phyloP scores from a whole-genome alignment of 352 stramenopile species.

The Phytopythium chamaehyphon region DNA sequence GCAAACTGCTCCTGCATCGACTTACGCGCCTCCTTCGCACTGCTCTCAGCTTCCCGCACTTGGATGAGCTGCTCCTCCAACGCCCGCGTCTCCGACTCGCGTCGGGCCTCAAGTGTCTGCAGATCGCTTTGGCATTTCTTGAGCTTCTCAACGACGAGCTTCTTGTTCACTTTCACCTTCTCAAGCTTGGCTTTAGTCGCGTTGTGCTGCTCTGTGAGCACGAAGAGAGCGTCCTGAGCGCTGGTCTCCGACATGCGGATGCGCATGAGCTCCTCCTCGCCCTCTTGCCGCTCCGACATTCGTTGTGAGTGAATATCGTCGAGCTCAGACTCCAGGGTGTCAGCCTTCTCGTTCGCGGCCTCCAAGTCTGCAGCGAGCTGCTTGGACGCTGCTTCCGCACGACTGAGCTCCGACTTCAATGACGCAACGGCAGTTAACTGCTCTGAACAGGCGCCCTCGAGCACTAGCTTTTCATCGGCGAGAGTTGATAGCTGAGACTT shows the following conservation, averaged over 20 bases:
- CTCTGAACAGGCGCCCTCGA: not conserved
- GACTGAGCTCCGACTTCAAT: not conserved
- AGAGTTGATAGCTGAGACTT: not conserved
- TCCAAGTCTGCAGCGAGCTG: not conserved
- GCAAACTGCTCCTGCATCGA: slow-evolving; percentile 9
- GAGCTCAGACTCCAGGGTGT: slow-evolving; percentile 11
- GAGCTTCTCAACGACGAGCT: not conserved
- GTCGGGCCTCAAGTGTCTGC: slow-evolving; percentile 3
- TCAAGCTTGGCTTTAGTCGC: slow-evolving; percentile 1
- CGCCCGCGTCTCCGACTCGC: slow-evolving; percentile 10
- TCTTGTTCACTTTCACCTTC: not conserved
- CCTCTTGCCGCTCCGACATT: slow-evolving; percentile 8
- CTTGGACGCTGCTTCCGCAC: not conserved
- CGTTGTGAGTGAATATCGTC: slow-evolving; percentile 9
- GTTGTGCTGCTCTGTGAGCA: slow-evolving; percentile 7
- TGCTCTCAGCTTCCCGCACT: slow-evolving; percentile 1
- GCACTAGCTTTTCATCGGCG: not conserved
- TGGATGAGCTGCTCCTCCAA: slow-evolving; percentile 6
- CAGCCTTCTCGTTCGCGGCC: not conserved
- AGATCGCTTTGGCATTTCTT: slow-evolving; percentile 12
- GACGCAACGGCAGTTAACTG: not conserved
- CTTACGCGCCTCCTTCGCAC: slow-evolving; percentile 5
- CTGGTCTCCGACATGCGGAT: slow-evolving; percentile 9
- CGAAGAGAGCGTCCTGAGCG: slow-evolving; percentile 6
- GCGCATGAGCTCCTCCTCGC: slow-evolving; percentile 7